phyloP scores from a whole-genome alignment of 768 basidiomycete species.

The Podaxis sp. region DNA sequence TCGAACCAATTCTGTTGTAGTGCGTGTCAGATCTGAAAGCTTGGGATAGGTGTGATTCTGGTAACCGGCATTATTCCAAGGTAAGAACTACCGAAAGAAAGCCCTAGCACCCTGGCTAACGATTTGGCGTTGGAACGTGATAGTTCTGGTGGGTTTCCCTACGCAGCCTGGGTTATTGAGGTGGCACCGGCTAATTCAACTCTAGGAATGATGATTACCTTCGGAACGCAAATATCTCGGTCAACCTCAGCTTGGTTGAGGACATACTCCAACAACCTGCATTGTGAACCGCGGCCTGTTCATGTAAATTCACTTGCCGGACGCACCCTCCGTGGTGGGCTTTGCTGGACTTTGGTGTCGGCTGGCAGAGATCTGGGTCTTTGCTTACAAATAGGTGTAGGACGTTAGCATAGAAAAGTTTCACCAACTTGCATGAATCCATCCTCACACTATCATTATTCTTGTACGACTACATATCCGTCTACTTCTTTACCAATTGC shows the following conservation, averaged over 20 bases:
- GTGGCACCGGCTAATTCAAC: background rate
- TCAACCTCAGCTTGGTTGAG: conserved; percentile 37
- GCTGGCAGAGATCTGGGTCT: no score
- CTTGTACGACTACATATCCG: conserved; percentile 55
- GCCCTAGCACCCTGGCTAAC: background rate
- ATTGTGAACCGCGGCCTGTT: background rate
- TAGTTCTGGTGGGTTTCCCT: conserved; percentile 41
- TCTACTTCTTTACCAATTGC: conserved; percentile 57
- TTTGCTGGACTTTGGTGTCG: no score
- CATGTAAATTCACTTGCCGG: background rate
- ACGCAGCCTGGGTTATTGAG: background rate
- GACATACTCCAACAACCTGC: conserved; percentile 29
- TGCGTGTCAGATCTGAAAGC: background rate
- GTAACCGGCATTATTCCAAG: conserved; percentile 90
- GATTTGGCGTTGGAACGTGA: background rate
- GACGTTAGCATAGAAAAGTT: no score
- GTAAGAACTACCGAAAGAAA: conserved; percentile 29
- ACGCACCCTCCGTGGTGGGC: background rate
- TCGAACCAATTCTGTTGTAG: background rate
- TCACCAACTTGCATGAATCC: no score
- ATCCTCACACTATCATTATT: conserved; percentile 27
- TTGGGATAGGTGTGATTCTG: conserved; percentile 77
- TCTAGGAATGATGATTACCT: conserved; percentile 53
- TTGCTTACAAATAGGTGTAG: no score
- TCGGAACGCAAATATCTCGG: conserved; percentile 37